phyloP scores from a whole-genome alignment of 352 stramenopile genomes.

The Albugo laibachii region DNA sequence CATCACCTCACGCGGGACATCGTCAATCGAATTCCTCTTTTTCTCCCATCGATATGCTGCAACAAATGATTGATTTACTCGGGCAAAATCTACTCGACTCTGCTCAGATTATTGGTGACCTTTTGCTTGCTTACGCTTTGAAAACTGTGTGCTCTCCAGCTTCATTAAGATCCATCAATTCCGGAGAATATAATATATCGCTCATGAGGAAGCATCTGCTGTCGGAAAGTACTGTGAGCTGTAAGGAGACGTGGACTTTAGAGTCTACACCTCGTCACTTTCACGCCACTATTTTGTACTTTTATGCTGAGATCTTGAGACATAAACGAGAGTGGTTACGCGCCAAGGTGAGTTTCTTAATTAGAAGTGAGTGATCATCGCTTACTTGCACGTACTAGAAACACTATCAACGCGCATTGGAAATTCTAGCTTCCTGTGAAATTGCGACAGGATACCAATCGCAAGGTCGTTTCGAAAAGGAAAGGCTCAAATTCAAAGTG shows the following conservation, averaged over 20 bases:
- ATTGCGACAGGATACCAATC: neutral
- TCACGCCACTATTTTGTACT: constrained; percentile 26
- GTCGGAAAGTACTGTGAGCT: neutral
- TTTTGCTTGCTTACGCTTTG: constrained; percentile 28
- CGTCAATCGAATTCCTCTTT: too few species aligned
- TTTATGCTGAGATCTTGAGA: constrained; percentile 54
- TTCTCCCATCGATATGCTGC: constrained; percentile 17
- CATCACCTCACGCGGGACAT: too few species aligned
- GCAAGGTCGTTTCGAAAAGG: constrained; percentile 5
- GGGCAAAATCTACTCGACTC: constrained; percentile 24
- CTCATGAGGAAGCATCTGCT: neutral
- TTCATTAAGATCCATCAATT: neutral
- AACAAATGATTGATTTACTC: constrained; percentile 34
- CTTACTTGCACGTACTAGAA: constrained; percentile 8
- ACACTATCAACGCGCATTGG: constrained; percentile 28
- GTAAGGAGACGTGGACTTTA: neutral
- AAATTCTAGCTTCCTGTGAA: constrained; percentile 11
- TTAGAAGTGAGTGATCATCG: neutral
- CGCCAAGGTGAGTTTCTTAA: constrained; percentile 27
- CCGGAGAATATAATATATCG: neutral
- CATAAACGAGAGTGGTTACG: constrained; percentile 44
- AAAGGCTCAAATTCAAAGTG: constrained; percentile 28
- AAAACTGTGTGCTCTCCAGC: neutral
- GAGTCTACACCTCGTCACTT: constrained; percentile 13
- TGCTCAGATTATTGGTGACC: constrained; percentile 38